phyloP scores from a whole-genome alignment of 2,329 filamentous ascomycete genomes.

The Metarhizium robertsii region DNA sequence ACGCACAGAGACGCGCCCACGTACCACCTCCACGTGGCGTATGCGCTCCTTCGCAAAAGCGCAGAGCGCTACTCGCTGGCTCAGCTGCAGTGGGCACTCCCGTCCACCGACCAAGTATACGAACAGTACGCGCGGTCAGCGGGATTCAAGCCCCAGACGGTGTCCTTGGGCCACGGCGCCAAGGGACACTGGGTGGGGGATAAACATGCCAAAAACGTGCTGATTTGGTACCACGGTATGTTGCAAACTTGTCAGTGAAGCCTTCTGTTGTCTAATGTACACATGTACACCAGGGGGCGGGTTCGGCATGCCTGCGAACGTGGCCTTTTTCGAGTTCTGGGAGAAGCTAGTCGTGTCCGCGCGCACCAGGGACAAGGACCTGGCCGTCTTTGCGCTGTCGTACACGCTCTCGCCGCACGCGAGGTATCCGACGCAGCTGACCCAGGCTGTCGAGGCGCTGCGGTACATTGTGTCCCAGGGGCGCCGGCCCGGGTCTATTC shows the following conservation, averaged over 20 bases:
- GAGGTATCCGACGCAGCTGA: conserved; percentile 12
- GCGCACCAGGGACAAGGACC: conserved; percentile 2
- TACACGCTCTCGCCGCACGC: conserved; percentile 11
- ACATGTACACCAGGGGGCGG: conserved; percentile 7
- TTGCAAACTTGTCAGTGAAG: too few relatives aligned
- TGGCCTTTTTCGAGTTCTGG: conserved; percentile 10
- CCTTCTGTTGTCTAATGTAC: too few relatives aligned
- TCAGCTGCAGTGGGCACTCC: too few relatives aligned
- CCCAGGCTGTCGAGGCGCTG: conserved; percentile 10
- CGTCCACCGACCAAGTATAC: too few relatives aligned
- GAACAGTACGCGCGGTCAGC: too few relatives aligned
- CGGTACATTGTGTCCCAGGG: conserved; percentile 6
- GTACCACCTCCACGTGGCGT: too few relatives aligned
- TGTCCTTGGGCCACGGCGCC: conserved; percentile 3
- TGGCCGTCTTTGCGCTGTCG: conserved; percentile 11
- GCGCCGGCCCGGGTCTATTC: conserved; percentile 1
- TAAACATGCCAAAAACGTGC: conserved; percentile 9
- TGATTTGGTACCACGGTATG: conserved; percentile 15
- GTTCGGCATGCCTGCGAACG: conserved; percentile 9
- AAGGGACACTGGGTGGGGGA: conserved; percentile 14
- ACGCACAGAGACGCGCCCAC: too few relatives aligned
- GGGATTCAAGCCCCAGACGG: too few relatives aligned
- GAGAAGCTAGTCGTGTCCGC: conserved; percentile 6
- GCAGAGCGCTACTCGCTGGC: too few relatives aligned
- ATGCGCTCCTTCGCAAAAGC: too few relatives aligned